Evolutionary conservation across 1,284 basidiomycete genomes (phyloP), one percentile per base, ranked within the genome.

Genomic region (Irpex sp.): DNA sequence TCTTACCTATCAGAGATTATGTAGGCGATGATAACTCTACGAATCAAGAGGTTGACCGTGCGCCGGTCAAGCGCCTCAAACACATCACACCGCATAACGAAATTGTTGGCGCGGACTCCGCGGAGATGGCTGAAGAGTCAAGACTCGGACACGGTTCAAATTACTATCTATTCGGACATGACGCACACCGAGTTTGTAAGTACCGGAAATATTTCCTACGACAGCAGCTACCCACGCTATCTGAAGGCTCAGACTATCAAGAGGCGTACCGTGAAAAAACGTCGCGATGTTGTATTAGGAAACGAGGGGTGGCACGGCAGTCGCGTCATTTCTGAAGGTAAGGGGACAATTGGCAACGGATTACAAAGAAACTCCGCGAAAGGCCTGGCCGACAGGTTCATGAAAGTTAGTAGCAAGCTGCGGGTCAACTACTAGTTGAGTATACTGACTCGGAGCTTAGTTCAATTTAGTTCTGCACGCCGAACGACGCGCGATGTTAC

Each of bases 371-470:
- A 78, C 79, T 13, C 83, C 85, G 1, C 81, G 81, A 61, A 81
- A 83, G 52, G 74, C 76, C 4, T 95, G 93, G 93, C 93, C 93
- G n/a, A 91, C 92, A 81, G 82, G 26, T 91, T 87, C 73, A 82
- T 85, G 76, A 93, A 91, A 79, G 90, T 88, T 49, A 63, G 31
- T 61, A 2, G n/a, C 34, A 11, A 56, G 13, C n/a, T 47, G n/a
- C 13, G 26, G 36, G 26, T 9, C 13, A 31, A 19, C 56, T 59
- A 19, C 17, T 13, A 21, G 54, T 48, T 37, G 48, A 6, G 38
- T 9, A 26, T 5, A 15, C 11, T 51, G 6, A 21, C 3, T 13
- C 4, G n/a, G 11, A 55, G 5, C 26, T 9, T 66, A 93, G 91
- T 90, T 89, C 69, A 82, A 6, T 34, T 34, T 5, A 34, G 31